phyloP scores from a whole-genome alignment of 306 rosid species.

The Dicorynia guianensis region DNA sequence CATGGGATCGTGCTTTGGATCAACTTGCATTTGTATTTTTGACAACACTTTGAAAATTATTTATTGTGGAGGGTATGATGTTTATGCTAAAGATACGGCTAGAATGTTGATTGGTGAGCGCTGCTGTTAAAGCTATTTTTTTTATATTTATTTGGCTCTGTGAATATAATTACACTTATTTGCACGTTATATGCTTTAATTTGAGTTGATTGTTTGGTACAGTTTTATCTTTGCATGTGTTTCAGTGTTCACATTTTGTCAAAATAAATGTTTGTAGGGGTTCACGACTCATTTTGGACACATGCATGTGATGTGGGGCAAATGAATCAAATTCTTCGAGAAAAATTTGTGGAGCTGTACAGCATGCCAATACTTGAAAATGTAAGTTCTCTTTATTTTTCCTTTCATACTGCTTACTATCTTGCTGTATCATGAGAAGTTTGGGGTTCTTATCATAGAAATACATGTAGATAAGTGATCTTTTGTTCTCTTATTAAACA shows the following conservation, averaged over 20 bases:
- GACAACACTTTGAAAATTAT: background rate
- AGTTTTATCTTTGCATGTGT: background rate
- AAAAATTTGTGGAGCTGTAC: conserved; percentile 84
- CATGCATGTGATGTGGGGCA: conserved; percentile 82
- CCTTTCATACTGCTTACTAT: background rate
- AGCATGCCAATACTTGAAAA: conserved; percentile 62
- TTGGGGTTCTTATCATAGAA: conserved; percentile 10
- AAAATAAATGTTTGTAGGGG: conserved; percentile 63
- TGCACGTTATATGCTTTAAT: conserved; percentile 8
- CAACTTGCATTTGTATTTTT: conserved; percentile 19
- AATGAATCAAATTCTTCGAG: conserved; percentile 77
- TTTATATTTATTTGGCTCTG: background rate
- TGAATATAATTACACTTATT: conserved; percentile 17
- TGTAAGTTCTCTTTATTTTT: conserved; percentile 25
- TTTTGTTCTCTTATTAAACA: background rate
- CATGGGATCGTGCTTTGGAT: background rate
- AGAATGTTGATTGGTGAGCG: background rate
- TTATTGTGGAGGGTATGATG: conserved; percentile 5
- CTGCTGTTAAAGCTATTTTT: conserved; percentile 27
- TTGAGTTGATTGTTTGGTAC: background rate
- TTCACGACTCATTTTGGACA: conserved; percentile 93
- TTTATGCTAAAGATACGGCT: background rate
- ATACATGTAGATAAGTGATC: conserved; percentile 7
- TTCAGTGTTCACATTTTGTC: conserved; percentile 20
- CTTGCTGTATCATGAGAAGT: conserved; percentile 1